These are phyloP conservation scores for Phialophora expanda DNA, from an alignment of 2,329 filamentous ascomycete genomes.

Conservation along the genomic window DNA sequence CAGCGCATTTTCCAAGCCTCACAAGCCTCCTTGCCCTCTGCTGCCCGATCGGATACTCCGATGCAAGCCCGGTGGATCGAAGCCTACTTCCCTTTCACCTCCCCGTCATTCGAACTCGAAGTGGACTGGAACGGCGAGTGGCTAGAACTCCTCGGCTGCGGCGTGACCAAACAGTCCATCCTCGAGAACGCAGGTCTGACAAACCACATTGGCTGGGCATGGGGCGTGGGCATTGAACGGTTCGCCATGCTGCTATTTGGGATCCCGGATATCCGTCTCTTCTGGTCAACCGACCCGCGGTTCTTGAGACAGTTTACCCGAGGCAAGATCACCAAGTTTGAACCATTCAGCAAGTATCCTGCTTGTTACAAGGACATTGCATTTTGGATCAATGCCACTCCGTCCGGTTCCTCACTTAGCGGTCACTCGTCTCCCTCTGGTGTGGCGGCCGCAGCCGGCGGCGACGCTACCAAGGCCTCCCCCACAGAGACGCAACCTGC, in stretches of 20 bases:
- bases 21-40: slow-evolving; percentile 55
- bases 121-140: slow-evolving; percentile 93
- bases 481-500: slow-evolving; percentile 46
- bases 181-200: slow-evolving; percentile 77
- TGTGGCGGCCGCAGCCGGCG: slow-evolving; percentile 41
- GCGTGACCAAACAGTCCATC: slow-evolving; percentile 82
- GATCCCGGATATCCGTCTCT: slow-evolving; percentile 93
- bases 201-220: slow-evolving; percentile 86
- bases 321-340: slow-evolving; percentile 67
- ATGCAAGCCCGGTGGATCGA: slow-evolving; percentile 92
- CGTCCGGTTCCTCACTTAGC: slow-evolving; percentile 42
- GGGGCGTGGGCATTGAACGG: slow-evolving; percentile 89
- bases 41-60: slow-evolving; percentile 63
- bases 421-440: slow-evolving; percentile 45
- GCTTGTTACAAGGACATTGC: slow-evolving; percentile 89
- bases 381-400: slow-evolving; percentile 74
- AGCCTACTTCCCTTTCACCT: slow-evolving; percentile 97
- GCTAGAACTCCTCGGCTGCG: slow-evolving; percentile 94
- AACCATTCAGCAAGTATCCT: slow-evolving; percentile 89
- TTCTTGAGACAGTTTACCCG: slow-evolving; percentile 82
- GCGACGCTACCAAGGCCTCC: slow-evolving; percentile 46
- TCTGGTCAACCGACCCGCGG: slow-evolving; percentile 85
- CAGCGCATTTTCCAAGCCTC: slow-evolving; percentile 85
- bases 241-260: slow-evolving; percentile 98
- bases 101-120: slow-evolving; percentile 93